Evolutionary conservation across 2,329 filamentous ascomycete species (phyloP).

Genomic region (Helotiales sp.): DNA sequence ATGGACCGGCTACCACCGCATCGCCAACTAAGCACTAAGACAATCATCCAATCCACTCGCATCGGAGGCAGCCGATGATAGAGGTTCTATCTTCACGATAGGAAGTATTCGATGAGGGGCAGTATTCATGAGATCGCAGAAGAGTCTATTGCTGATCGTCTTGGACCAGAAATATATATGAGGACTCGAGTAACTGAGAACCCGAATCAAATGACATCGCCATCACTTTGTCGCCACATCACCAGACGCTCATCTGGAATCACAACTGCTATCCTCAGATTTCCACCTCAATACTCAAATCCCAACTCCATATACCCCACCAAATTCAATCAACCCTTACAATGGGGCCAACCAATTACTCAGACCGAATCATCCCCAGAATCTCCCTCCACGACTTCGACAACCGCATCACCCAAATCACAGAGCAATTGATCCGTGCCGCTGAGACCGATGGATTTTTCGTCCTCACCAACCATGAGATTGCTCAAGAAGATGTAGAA

Average conservation of each 20-base stretch:
- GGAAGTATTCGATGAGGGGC: background rate
- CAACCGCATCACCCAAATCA: constrained; percentile 54
- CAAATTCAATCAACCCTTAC: background rate
- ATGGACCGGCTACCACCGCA: background rate
- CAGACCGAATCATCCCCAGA: constrained; percentile 32
- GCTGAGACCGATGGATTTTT: constrained; percentile 62
- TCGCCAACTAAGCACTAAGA: background rate
- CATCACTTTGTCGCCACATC: background rate
- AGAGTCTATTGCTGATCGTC: no score
- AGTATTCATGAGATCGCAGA: background rate
- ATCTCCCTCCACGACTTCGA: constrained; percentile 57
- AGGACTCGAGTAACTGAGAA: background rate
- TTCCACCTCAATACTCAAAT: background rate
- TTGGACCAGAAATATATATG: background rate
- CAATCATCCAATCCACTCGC: background rate
- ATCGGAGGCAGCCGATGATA: background rate
- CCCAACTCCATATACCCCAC: no score
- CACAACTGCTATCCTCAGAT: background rate
- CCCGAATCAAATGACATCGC: background rate
- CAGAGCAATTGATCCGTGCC: constrained; percentile 49
- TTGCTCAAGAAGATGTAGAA: constrained; percentile 45
- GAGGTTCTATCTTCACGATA: background rate
- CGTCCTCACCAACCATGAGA: constrained; percentile 50
- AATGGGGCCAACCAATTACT: constrained; percentile 28
- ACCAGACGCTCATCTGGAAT: background rate